phyloP scores from a whole-genome alignment of 2,329 filamentous ascomycete species.

The Pseudocercospora pini-densiflorae region DNA sequence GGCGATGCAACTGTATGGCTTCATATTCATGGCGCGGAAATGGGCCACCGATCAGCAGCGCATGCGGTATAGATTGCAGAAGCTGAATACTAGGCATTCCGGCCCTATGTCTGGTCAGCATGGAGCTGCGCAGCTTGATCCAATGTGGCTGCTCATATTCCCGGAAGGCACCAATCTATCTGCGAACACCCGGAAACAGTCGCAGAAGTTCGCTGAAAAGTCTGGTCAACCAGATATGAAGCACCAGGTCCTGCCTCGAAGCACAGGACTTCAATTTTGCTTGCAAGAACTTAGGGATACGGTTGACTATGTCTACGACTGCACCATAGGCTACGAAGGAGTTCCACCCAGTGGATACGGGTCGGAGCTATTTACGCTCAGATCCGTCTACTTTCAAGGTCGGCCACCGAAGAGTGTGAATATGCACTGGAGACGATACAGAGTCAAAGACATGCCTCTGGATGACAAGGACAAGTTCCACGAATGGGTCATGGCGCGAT shows the following conservation, averaged over 20 bases:
- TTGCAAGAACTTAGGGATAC: slow-evolving; percentile 74
- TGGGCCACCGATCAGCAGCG: slow-evolving; percentile 79
- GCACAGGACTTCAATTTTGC: slow-evolving; percentile 80
- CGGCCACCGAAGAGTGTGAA: slow-evolving; percentile 92
- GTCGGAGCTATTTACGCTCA: slow-evolving; percentile 84
- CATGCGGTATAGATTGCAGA: slow-evolving; percentile 73
- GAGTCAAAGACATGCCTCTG: slow-evolving; percentile 77
- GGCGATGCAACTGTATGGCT: slow-evolving; percentile 85
- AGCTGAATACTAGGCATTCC: slow-evolving; percentile 62
- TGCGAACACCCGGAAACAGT: slow-evolving; percentile 70
- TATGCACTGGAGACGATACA: slow-evolving; percentile 92
- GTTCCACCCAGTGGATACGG: slow-evolving; percentile 81
- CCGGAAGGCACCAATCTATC: slow-evolving; percentile 86
- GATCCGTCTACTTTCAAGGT: slow-evolving; percentile 85
- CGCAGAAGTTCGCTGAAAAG: slow-evolving; percentile 77
- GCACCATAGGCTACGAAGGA: slow-evolving; percentile 94
- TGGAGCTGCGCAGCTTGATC: slow-evolving; percentile 46
- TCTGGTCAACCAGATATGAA: slow-evolving; percentile 69
- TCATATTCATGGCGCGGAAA: slow-evolving; percentile 92
- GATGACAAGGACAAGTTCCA: slow-evolving; percentile 75
- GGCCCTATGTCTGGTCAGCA: slow-evolving; percentile 42
- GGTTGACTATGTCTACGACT: slow-evolving; percentile 86
- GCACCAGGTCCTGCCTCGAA: slow-evolving; percentile 76
- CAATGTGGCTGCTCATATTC: slow-evolving; percentile 90
- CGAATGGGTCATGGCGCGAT: slow-evolving; percentile 78